Base-by-base conservation (phyloP, 257 asterid genomes). In the Forsythia suspensa region DNA sequence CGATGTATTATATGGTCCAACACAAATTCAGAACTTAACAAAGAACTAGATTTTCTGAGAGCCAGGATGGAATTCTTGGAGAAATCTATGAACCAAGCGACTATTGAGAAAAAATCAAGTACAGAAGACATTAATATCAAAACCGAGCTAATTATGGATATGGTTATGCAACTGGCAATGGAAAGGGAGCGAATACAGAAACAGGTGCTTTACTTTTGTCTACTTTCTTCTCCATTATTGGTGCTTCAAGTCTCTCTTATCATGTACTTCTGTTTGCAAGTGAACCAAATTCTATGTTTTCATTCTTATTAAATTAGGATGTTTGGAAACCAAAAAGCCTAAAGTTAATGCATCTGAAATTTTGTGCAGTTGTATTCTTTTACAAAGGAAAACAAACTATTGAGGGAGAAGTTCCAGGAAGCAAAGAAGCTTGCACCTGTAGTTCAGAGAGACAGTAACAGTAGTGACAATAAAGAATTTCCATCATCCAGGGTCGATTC, bases 151-250 rank as follows among this genome's bases (percentile, higher is more conserved):
- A 89, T 95, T 10, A 95, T 88, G 94, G 92, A 92, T 61, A 85
- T 84, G 88, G 93, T 92, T 65, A 76, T 86, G 90, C 94, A 91
- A 66, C 83, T 95, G n/a, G 88, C 96, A 36, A 18, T 79, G 8
- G 97, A 95, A 87, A 88, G 99, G 88, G 94, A 93, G 74, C 97
- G 93, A 1, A 86, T 95, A 73, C 85, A 90, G 65, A 87, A 90
- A 78, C 90, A 88, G 97, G 99, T 95, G 41, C 40, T 16, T 43
- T 70, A 1, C 67, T 70, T 76, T 41, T 46, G 57, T 57, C 51
- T 34, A 66, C n/a, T 52, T 57, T 70, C 37, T 6, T 42, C 15
- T 67, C 36, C 40, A 24, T 76, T 76, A 4, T 67, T 63, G 52
- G 51, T 78, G 16, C 41, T 15, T 51, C 12, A 13, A 51, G 2